Evolutionary conservation across 2,329 filamentous ascomycete genomes (phyloP).

Genomic region (Coniella lustricola): DNA sequence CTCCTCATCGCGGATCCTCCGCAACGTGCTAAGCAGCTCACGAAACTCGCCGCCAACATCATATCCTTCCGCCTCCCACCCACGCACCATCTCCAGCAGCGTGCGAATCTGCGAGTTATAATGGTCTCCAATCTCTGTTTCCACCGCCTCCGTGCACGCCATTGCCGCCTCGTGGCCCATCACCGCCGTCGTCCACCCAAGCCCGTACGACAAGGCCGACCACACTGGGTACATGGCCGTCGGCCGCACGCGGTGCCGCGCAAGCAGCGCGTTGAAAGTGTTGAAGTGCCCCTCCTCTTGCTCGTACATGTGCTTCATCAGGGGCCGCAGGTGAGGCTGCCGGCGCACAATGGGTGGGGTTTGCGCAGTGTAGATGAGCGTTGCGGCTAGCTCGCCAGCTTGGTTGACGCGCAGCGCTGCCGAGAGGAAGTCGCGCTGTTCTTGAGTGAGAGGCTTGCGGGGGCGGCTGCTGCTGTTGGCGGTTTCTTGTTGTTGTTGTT

Average conservation of each 20-base stretch:
- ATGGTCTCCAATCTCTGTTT: slow-evolving; percentile 94
- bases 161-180: slow-evolving; percentile 92
- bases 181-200: slow-evolving; percentile 85
- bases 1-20: slow-evolving; percentile 88
- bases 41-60: slow-evolving; percentile 72
- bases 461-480: slow-evolving; percentile 22
- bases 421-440: slow-evolving; percentile 69
- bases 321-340: slow-evolving; percentile 78
- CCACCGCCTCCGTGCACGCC: slow-evolving; percentile 97
- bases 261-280: slow-evolving; percentile 78
- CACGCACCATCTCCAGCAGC: slow-evolving; percentile 71
- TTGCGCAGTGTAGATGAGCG: slow-evolving; percentile 87
- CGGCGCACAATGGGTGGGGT: slow-evolving; percentile 71
- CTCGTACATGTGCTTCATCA: slow-evolving; percentile 98
- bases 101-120: slow-evolving; percentile 88
- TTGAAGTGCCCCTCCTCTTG: slow-evolving; percentile 84
- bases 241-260: slow-evolving; percentile 82
- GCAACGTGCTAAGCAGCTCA: slow-evolving; percentile 64
- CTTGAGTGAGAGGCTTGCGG: slow-evolving; percentile 56
- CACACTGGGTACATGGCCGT: slow-evolving; percentile 90
- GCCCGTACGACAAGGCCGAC: slow-evolving; percentile 67
- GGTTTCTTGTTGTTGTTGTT: slow-evolving; percentile 2
- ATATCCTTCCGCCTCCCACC: slow-evolving; percentile 71
- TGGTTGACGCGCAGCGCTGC: slow-evolving; percentile 91
- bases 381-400: slow-evolving; percentile 93